phyloP scores from a whole-genome alignment of 1,284 basidiomycete genomes.

The Malassezia dermatis region DNA sequence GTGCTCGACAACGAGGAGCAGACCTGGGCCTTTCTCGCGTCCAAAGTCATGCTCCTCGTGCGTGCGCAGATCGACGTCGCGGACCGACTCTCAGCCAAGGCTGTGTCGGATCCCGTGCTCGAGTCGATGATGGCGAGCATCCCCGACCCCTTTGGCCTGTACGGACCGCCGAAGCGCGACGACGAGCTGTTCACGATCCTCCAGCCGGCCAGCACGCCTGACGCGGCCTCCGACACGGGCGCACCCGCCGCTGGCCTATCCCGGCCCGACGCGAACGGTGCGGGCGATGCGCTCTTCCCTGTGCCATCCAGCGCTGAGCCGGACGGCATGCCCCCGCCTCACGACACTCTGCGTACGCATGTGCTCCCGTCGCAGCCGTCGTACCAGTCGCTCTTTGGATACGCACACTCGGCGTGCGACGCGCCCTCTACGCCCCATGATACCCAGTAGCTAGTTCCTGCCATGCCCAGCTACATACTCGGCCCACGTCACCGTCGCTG shows the following conservation, averaged over 20 bases:
- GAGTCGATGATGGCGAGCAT: slow-evolving; percentile 79
- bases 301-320: not conserved
- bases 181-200: slow-evolving; percentile 81
- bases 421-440: not conserved
- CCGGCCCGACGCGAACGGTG: not conserved
- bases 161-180: slow-evolving; percentile 73
- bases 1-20: slow-evolving; percentile 85
- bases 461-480: slow-evolving; percentile 49
- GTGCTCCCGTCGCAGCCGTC: slow-evolving; percentile 1
- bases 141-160: slow-evolving; percentile 84
- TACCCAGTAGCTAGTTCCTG: not conserved
- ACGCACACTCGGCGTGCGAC: not conserved
- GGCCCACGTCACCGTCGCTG: slow-evolving; percentile 61
- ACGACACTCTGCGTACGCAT: not conserved
- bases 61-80: slow-evolving; percentile 39
- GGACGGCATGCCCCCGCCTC: not conserved
- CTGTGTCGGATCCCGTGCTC: slow-evolving; percentile 70
- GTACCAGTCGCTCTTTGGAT: slow-evolving; percentile 12
- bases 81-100: slow-evolving; percentile 75
- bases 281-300: not conserved
- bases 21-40: slow-evolving; percentile 78
- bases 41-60: slow-evolving; percentile 37
- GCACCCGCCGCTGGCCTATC: not conserved
- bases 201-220: slow-evolving; percentile 17
- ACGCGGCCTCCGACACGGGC: not conserved